phyloP scores from a whole-genome alignment of 2,329 filamentous ascomycete species.

The Aspergillus flavus region DNA sequence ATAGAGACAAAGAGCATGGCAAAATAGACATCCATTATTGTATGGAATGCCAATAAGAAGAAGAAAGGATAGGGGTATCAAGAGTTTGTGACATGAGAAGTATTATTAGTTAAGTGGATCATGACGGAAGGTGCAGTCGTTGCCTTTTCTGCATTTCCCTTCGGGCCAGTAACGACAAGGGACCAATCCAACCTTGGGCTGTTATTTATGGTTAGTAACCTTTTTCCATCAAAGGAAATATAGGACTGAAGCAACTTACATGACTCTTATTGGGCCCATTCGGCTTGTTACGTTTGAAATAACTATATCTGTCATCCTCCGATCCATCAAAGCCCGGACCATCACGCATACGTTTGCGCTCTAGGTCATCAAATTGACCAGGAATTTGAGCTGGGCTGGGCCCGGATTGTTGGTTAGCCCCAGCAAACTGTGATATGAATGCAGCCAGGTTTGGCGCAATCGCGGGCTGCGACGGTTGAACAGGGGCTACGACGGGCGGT shows the following conservation, averaged over 20 bases:
- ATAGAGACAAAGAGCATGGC: conserved; percentile 1
- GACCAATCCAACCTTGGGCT: conserved; percentile 49
- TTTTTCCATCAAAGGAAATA: neutral
- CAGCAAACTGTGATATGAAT: conserved; percentile 37
- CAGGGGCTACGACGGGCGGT: conserved; percentile 27
- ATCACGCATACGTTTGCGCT: conserved; percentile 45
- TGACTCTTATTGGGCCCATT: conserved; percentile 41
- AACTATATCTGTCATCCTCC: conserved; percentile 32
- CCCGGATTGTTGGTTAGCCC: conserved; percentile 26
- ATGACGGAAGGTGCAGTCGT: conserved; percentile 55
- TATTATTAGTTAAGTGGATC: conserved; percentile 31
- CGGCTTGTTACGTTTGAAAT: conserved; percentile 39
- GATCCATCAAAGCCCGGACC: conserved; percentile 34
- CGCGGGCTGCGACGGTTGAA: conserved; percentile 29
- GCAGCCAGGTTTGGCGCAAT: conserved; percentile 39
- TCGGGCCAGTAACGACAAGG: conserved; percentile 57
- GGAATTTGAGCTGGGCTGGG: conserved; percentile 16
- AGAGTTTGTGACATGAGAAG: conserved; percentile 1
- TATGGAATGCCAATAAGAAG: conserved; percentile 4
- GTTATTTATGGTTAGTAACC: conserved; percentile 18
- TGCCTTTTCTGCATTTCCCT: conserved; percentile 57
- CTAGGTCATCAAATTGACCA: conserved; percentile 42
- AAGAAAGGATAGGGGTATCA: conserved; percentile 23
- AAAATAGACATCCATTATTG: conserved; percentile 13
- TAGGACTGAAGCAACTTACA: conserved; percentile 26